Conservation (phyloP, 148 eudicot genomes). For the Cornus controversa region DNA sequence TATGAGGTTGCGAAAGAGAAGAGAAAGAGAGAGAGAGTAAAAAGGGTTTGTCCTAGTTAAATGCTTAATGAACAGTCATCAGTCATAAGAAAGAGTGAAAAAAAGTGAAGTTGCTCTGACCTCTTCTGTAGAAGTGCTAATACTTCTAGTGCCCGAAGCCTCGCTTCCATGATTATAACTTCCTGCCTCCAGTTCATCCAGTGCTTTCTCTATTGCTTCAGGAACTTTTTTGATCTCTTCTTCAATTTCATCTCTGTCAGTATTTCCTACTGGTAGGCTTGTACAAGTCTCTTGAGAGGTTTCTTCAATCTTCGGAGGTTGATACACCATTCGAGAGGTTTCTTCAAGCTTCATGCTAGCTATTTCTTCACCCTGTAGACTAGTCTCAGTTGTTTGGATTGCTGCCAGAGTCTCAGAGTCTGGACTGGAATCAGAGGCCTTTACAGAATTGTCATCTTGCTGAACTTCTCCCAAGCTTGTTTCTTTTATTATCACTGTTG, state of each 20-base stretch:
- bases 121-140: not conserved
- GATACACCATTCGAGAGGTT: not conserved
- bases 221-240: conserved; percentile 11
- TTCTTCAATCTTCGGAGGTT: not conserved
- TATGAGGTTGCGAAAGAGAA: too few species aligned
- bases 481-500: conserved; percentile 1
- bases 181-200: conserved; percentile 3
- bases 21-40: too few species aligned
- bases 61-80: too few species aligned
- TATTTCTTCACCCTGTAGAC: conserved; percentile 2
- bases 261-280: not conserved
- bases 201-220: conserved; percentile 1
- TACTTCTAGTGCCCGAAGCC: not conserved
- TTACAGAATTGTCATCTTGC: not conserved
- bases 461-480: not conserved
- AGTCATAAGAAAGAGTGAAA: not conserved
- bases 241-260: conserved; percentile 1
- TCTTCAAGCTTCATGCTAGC: conserved; percentile 4
- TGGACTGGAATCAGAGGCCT: not conserved
- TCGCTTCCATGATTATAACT: conserved; percentile 2
- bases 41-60: too few species aligned
- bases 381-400: not conserved
- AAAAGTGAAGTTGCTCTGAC: conserved; percentile 5
- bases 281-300: not conserved
- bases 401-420: conserved; percentile 8